Evolutionary conservation across 2,329 filamentous ascomycete genomes (phyloP).

Genomic region (Cordyceps fumosorosea): DNA sequence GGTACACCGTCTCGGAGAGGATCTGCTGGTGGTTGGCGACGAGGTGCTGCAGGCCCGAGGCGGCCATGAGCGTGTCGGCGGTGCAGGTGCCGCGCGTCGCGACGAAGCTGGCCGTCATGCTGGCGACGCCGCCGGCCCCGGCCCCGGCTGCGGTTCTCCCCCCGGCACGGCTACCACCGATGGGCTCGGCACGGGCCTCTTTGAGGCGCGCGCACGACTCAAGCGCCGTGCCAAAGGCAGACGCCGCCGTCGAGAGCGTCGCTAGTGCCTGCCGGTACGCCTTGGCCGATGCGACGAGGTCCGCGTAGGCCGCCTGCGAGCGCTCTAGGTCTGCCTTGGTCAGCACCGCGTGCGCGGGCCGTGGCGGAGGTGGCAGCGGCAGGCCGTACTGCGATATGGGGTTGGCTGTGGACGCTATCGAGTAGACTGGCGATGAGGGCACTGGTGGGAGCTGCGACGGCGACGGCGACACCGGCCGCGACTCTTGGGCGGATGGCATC

Average conservation of each 20-base stretch:
- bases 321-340: constrained; percentile 56
- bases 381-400: constrained; percentile 53
- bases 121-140: constrained; percentile 10
- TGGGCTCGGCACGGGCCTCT: constrained; percentile 55
- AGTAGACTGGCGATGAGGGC: constrained; percentile 58
- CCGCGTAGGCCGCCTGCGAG: constrained; percentile 56
- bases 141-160: constrained; percentile 11
- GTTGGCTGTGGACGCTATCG: constrained; percentile 56
- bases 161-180: constrained; percentile 32
- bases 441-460: constrained; percentile 53
- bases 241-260: constrained; percentile 53
- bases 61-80: constrained; percentile 55
- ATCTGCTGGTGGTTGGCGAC: constrained; percentile 66
- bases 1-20: constrained; percentile 61
- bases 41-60: constrained; percentile 59
- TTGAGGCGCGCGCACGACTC: constrained; percentile 63
- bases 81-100: constrained; percentile 46
- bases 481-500: constrained; percentile 28
- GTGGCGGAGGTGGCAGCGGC: constrained; percentile 54
- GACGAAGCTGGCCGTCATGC: constrained; percentile 41
- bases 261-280: constrained; percentile 57
- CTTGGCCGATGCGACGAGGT: constrained; percentile 56
- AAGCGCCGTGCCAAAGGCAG: constrained; percentile 56
- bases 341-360: constrained; percentile 51
- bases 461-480: constrained; percentile 41